Base-by-base conservation (phyloP, 164 flowering plant genomes). In the Santalum album region DNA sequence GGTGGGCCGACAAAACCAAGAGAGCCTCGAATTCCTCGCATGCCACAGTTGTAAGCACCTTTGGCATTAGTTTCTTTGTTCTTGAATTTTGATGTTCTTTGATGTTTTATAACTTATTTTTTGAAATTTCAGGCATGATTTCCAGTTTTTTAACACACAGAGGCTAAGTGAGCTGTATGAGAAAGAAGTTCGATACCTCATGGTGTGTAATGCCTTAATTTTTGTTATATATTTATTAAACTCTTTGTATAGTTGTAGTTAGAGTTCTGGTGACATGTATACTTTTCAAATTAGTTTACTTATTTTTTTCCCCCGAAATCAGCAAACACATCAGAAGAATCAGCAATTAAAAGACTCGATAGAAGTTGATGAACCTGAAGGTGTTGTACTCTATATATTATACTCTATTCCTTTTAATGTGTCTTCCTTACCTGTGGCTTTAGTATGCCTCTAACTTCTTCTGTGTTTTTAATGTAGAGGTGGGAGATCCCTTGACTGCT, bases 1-100 rank as follows among this genome's bases (percentile, higher is more conserved):
- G 90, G 95, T 63, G 96, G 81, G 61, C 97, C 87, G 45, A 69
- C 92, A 50, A 90, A 83, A 72, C 96, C 90, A 1, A 90, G 75
- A 70, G 97, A 94, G 64, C 97, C 97, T 54, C 75, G 96, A 53
- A 86, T 90, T 70, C 99, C 99, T 36, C 92, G 99, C 62, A 94
- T 94, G 99, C 99, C 99, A 32, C 99, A 90, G 65, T 59, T 94
- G 99, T 92, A 77, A 77, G 94, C 27, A 29, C 24, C 48, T 60
- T 40, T 57, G 12, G 20, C 19, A 7, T 22, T 22, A 26, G 16
- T 15, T 61, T 38, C 5, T 48, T 35, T 39, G 51, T 34, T 39
- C 25, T 54, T 23, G 35, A 29, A 42, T 14, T n/a, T 18, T 51
- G 29, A 18, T 47, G 17, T 17, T 48, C 23, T 45, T 20, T 20